Percentiles rank a stretch among this genome's conserved stretches.
phyloP scores from a whole-genome alignment of 2,329 filamentous ascomycete species.

The Cladosporium sp. region DNA sequence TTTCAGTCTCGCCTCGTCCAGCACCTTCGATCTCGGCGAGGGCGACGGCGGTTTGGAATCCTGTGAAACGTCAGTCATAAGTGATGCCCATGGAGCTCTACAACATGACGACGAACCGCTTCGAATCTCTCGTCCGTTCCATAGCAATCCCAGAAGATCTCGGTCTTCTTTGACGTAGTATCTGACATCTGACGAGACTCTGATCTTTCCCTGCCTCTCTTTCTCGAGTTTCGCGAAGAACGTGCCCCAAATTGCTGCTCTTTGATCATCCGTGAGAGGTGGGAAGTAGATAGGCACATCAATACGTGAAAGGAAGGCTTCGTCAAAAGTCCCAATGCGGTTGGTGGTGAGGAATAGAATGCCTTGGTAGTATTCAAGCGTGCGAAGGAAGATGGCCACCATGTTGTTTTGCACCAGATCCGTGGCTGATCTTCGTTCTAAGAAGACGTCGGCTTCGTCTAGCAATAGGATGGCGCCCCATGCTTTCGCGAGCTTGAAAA shows the following conservation, averaged over 20 bases:
- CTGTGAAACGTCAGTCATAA: not conserved
- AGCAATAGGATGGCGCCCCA: constrained; percentile 52
- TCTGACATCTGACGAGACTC: not conserved
- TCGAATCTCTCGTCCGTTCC: constrained; percentile 35
- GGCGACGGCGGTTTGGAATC: constrained; percentile 30
- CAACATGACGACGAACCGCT: constrained; percentile 26
- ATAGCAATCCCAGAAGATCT: constrained; percentile 14
- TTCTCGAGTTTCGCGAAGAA: constrained; percentile 11
- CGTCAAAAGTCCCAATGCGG: constrained; percentile 19
- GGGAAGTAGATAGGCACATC: constrained; percentile 20
- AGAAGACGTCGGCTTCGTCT: constrained; percentile 56
- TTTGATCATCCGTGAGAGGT: constrained; percentile 20
- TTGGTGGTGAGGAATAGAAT: constrained; percentile 31
- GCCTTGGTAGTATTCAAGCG: constrained; percentile 36
- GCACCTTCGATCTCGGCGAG: constrained; percentile 22
- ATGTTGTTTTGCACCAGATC: constrained; percentile 27
- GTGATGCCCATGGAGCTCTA: no score
- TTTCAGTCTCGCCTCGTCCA: not conserved
- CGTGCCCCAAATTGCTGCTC: constrained; percentile 19
- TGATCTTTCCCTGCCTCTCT: not conserved
- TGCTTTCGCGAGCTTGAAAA: constrained; percentile 43
- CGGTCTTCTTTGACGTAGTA: not conserved
- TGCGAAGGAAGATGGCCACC: no score
- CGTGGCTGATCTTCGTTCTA: constrained; percentile 45
- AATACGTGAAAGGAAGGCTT: constrained; percentile 21